Evolutionary conservation across 768 basidiomycete species (phyloP).

Genomic region (Boletus coccyginus): DNA sequence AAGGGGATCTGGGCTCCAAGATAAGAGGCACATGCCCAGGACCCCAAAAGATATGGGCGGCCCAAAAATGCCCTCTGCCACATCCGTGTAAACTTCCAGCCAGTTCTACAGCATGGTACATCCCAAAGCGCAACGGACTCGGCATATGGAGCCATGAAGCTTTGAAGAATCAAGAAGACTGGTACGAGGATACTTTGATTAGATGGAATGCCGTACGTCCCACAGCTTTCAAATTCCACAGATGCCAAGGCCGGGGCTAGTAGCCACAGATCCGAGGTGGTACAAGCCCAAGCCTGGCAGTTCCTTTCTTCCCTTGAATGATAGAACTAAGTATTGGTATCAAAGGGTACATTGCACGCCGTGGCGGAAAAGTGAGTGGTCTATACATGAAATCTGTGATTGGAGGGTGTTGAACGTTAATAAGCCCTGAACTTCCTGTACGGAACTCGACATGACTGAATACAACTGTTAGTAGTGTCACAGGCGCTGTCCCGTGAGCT

Average conservation of each 20-base stretch:
- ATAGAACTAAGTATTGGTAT: neutral
- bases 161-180: neutral
- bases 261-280: neutral
- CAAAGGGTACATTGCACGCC: neutral
- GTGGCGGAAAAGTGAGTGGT: neutral
- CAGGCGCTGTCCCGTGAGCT: neutral
- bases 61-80: slow-evolving; percentile 13
- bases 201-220: neutral
- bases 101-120: slow-evolving; percentile 1
- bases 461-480: neutral
- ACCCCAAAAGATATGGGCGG: slow-evolving; percentile 17
- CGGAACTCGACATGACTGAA: neutral
- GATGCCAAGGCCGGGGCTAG: too few species aligned
- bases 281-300: neutral
- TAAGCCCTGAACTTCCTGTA: slow-evolving; percentile 11
- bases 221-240: neutral
- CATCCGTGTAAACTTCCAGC: neutral
- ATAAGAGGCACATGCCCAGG: slow-evolving; percentile 18
- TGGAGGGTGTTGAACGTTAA: neutral
- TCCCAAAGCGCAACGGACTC: neutral
- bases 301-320: neutral
- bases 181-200: slow-evolving; percentile 1
- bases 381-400: neutral
- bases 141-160: neutral
- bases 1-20: slow-evolving; percentile 7